phyloP scores from a whole-genome alignment of 2,329 filamentous ascomycete species.

The Botryosphaeria dothidea region DNA sequence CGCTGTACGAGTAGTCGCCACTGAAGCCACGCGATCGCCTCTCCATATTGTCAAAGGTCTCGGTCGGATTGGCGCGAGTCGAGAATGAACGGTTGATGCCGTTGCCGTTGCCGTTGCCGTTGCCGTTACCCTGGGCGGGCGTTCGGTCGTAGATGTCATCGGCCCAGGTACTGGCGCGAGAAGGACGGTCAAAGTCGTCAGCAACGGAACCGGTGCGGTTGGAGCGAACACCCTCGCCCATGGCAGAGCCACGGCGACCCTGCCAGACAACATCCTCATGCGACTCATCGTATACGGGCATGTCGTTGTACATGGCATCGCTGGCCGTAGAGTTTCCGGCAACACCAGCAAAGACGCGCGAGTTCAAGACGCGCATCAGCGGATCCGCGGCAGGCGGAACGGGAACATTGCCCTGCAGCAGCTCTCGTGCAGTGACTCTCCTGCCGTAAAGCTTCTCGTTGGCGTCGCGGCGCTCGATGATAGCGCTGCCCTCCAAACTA shows the following conservation, averaged over 20 bases:
- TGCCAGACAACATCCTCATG: constrained; percentile 87
- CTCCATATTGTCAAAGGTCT: constrained; percentile 52
- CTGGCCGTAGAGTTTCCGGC: constrained; percentile 47
- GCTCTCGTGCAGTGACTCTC: constrained; percentile 75
- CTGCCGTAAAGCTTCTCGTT: constrained; percentile 95
- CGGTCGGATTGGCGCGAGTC: constrained; percentile 49
- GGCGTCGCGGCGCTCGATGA: constrained; percentile 93
- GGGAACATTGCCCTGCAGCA: constrained; percentile 75
- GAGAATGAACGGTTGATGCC: constrained; percentile 52
- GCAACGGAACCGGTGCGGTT: constrained; percentile 46
- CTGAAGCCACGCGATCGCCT: constrained; percentile 39
- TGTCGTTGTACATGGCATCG: constrained; percentile 87
- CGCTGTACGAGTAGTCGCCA: constrained; percentile 56
- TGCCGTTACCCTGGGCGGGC: constrained; percentile 31
- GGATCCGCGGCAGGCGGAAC: constrained; percentile 81
- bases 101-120: constrained; percentile 26
- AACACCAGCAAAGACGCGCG: constrained; percentile 76
- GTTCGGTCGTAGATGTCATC: constrained; percentile 71
- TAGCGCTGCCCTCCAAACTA: constrained; percentile 86
- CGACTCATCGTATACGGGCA: constrained; percentile 80
- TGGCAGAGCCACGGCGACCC: constrained; percentile 68
- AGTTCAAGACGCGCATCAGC: constrained; percentile 81
- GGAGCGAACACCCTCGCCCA: constrained; percentile 64
- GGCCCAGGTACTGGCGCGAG: constrained; percentile 70
- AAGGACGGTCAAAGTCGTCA: constrained; percentile 55